phyloP scores from a whole-genome alignment of 345 rosid genomes.

The Durio zibethinus region DNA sequence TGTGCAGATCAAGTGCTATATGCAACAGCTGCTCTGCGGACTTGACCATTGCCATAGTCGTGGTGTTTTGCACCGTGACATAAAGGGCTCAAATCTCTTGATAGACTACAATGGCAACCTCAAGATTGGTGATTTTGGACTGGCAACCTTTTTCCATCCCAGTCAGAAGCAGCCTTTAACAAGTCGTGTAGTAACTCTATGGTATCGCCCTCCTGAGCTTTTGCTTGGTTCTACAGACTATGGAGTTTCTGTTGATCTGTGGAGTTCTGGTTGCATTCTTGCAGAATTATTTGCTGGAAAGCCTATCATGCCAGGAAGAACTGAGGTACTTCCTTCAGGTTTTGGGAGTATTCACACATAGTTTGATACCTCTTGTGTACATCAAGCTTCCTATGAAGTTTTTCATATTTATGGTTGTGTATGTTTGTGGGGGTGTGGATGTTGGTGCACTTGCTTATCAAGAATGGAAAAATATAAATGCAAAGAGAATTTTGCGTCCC shows the following conservation, averaged over 20 bases:
- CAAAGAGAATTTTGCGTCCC: neutral
- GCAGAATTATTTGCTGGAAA: constrained; percentile 66
- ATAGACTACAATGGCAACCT: constrained; percentile 52
- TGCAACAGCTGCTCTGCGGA: constrained; percentile 58
- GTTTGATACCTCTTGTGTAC: neutral
- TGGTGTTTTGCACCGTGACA: constrained; percentile 67
- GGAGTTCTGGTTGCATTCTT: constrained; percentile 68
- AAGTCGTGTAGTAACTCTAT: constrained; percentile 67
- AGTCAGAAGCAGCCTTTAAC: constrained; percentile 55
- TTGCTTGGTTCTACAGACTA: constrained; percentile 59
- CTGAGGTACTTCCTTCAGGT: constrained; percentile 38
- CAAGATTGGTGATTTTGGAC: constrained; percentile 66
- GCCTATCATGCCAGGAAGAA: constrained; percentile 72
- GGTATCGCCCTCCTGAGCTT: constrained; percentile 77
- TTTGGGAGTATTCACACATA: neutral
- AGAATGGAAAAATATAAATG: neutral
- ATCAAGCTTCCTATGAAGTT: neutral
- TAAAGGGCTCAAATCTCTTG: constrained; percentile 63
- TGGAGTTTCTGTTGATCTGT: constrained; percentile 59
- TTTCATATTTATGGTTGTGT: neutral
- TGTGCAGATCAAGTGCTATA: constrained; percentile 64
- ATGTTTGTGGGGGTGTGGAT: neutral
- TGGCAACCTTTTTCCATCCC: constrained; percentile 40
- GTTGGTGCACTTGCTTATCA: neutral
- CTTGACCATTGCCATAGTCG: constrained; percentile 62